A percentile compares a stretch with the other conserved stretches of the same genome.
phyloP scores from a whole-genome alignment of 768 basidiomycete genomes.

The Lactarius trivialis region DNA sequence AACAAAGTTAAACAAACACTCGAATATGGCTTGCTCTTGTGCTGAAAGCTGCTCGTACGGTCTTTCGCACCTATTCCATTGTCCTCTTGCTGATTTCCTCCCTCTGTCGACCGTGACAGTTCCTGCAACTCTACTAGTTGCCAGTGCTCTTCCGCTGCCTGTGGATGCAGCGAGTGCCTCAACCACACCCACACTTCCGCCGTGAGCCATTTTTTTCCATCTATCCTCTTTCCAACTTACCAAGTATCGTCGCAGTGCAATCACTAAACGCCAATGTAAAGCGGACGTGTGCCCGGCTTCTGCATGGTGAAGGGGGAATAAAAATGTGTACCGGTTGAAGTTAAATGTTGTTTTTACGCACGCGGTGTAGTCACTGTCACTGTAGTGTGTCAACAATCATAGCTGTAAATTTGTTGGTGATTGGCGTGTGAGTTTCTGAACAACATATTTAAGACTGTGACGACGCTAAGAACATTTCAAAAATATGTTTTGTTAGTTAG shows the following conservation, averaged over 20 bases:
- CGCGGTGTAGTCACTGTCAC: background rate
- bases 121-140: slow-evolving; percentile 7
- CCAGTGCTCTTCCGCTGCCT: slow-evolving; percentile 5
- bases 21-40: slow-evolving; percentile 16
- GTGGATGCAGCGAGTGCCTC: slow-evolving; percentile 12
- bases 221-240: background rate
- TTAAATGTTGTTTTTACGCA: background rate
- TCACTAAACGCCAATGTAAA: background rate
- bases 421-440: background rate
- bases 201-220: background rate
- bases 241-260: background rate
- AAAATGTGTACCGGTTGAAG: background rate
- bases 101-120: background rate
- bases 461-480: too few species aligned
- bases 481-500: too few species aligned
- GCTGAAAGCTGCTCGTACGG: slow-evolving; percentile 7
- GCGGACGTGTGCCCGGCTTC: background rate
- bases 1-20: background rate
- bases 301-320: background rate
- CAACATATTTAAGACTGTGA: too few species aligned
- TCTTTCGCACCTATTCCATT: background rate
- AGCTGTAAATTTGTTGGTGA: background rate
- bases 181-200: slow-evolving; percentile 4
- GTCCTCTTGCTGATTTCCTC: background rate
- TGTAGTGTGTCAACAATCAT: slow-evolving; percentile 1